Conservation (phyloP, 78 protist species). For the Dictyostelium intermedium region DNA sequence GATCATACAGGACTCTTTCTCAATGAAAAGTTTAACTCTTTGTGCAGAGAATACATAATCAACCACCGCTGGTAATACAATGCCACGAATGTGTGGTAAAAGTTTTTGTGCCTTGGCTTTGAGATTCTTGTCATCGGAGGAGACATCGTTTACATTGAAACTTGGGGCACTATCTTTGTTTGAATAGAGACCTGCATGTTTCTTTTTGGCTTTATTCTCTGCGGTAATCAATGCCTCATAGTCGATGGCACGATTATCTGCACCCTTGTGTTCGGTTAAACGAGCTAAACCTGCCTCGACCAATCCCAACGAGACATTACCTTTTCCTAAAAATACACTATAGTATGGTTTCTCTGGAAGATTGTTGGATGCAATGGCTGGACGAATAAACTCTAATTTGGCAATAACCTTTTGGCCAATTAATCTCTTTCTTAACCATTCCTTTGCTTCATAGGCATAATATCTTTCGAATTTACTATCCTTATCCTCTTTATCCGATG, state of each 20-base stretch:
- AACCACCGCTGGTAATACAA: conserved; percentile 1
- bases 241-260: conserved; percentile 65
- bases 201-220: conserved; percentile 80
- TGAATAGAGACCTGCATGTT: conserved; percentile 29
- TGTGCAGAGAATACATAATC: conserved; percentile 79
- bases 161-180: conserved; percentile 43
- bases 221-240: conserved; percentile 76
- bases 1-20: conserved; percentile 66
- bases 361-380: not conserved
- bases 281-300: conserved; percentile 76
- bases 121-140: conserved; percentile 54
- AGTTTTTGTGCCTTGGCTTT: conserved; percentile 62
- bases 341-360: conserved; percentile 83
- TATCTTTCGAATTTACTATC: conserved; percentile 52
- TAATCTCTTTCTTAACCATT: conserved; percentile 73
- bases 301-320: conserved; percentile 69
- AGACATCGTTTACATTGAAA: conserved; percentile 45
- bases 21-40: conserved; percentile 71
- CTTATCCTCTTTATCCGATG: not conserved
- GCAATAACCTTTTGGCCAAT: conserved; percentile 70
- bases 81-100: conserved; percentile 49
- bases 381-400: conserved; percentile 58
- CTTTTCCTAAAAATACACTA: conserved; percentile 67
- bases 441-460: conserved; percentile 79
- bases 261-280: conserved; percentile 59